Evolutionary conservation across 1,284 basidiomycete species (phyloP), one percentile per base, ranked within the genome.

Genomic region (Meripilus lineatus): DNA sequence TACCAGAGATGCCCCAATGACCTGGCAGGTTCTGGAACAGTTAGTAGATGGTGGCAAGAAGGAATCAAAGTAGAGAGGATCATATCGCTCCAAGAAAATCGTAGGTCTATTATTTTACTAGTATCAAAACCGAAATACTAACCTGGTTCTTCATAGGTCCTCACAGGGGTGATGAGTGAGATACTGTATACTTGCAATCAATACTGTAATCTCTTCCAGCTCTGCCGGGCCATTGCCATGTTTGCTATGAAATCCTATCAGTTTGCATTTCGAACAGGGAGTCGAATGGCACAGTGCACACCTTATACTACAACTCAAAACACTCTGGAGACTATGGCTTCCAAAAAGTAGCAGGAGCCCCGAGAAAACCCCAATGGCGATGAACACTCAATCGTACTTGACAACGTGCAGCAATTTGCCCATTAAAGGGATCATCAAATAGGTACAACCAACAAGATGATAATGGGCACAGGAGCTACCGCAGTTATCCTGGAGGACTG

Each of bases 191-290:
- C 42, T 15, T 28, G 44, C 2, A 48, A 48, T 21, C 26, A 20
- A 21, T 32, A 42, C 4, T 40, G 32, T 1, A 52, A 48, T 41
- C 37, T 50, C 3, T 38, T 45, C 13, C 26, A 45, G 7, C 23
- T 50, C 6, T 40, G 32, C 13, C 45, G 43, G 11, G 40, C 45
- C 22, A 34, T 52, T 10, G 32, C 34, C 17, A 28, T 50, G 14
- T 52, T 44, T 38, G 48, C 43, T 3, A 35, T 32, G 11, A 50
- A 50, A 21, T 46, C 49, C 17, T 42, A 52, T 33, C 48, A 47
- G 33, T 36, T 49, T 2, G 38, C 43, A 3, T 52, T 35, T 25
- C 46, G 51, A 2, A 42, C 50, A 2, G 48, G 32, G 11, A 46
- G 46, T 20, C 45, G 49, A 5, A 28, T 50, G 3, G 49, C 40